Conservation (phyloP, 148 eudicot species). For the Rheum nobile region DNA sequence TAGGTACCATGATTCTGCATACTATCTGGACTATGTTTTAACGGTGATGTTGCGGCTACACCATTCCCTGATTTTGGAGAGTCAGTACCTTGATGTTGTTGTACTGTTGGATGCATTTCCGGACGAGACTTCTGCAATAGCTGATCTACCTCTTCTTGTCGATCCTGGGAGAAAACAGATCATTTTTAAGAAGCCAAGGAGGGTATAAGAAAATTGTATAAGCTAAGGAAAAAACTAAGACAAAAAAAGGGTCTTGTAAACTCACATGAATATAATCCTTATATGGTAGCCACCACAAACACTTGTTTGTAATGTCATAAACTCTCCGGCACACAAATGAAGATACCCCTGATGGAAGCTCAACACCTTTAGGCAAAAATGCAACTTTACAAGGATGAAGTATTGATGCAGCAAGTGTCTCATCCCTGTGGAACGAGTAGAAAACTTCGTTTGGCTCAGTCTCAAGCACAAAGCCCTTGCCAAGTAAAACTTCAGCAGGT, state of each 20-base stretch:
- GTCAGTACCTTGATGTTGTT: slow-evolving; percentile 55
- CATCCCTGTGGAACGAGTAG: slow-evolving; percentile 83
- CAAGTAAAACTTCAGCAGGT: slow-evolving; percentile 61
- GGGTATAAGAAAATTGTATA: not conserved
- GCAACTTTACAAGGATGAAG: slow-evolving; percentile 97
- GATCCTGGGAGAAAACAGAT: slow-evolving; percentile 41
- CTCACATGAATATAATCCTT: slow-evolving; percentile 62
- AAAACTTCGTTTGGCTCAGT: slow-evolving; percentile 91
- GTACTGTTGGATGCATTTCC: slow-evolving; percentile 64
- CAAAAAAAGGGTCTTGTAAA: slow-evolving; percentile 6
- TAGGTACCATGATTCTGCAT: slow-evolving; percentile 40
- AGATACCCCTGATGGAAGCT: slow-evolving; percentile 72
- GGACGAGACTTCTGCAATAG: slow-evolving; percentile 46
- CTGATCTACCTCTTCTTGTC: slow-evolving; percentile 82
- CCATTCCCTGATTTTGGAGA: slow-evolving; percentile 67
- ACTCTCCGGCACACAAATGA: slow-evolving; percentile 88
- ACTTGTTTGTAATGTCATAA: slow-evolving; percentile 61
- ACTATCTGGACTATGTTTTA: slow-evolving; percentile 57
- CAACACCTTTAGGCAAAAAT: slow-evolving; percentile 74
- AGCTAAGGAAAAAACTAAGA: slow-evolving; percentile 10
- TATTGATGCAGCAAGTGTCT: slow-evolving; percentile 79
- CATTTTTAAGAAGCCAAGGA: not conserved
- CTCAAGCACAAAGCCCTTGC: slow-evolving; percentile 48
- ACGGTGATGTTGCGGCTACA: slow-evolving; percentile 35
- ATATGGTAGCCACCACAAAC: slow-evolving; percentile 92